These are phyloP conservation scores for Vachellia collinsii DNA, from an alignment of 306 rosid species.

Conservation along the genomic window DNA sequence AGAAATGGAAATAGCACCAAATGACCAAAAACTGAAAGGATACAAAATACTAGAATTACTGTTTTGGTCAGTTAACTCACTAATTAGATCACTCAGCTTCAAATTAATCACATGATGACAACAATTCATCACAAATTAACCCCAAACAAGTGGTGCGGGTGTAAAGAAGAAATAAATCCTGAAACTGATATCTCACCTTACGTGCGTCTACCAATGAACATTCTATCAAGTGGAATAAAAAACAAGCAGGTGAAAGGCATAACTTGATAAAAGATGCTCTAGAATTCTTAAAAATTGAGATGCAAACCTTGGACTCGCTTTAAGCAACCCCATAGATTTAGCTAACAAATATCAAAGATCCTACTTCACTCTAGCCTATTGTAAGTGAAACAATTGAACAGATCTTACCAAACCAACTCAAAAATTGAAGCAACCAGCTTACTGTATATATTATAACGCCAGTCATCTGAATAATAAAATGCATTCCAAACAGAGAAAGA, in stretches of 20 bases:
- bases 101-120: too few relatives aligned
- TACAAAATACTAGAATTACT: too few relatives aligned
- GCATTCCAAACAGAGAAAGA: not conserved
- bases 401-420: not conserved
- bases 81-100: not conserved
- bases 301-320: not conserved
- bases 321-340: not conserved
- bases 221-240: not conserved
- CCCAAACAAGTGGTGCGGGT: too few relatives aligned
- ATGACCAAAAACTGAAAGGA: too few relatives aligned
- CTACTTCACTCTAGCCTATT: not conserved
- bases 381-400: not conserved
- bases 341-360: not conserved
- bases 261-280: not conserved
- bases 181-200: not conserved
- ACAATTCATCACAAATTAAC: not conserved
- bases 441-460: too few relatives aligned
- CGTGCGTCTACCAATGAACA: not conserved
- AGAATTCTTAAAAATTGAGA: not conserved
- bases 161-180: not conserved
- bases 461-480: too few relatives aligned
- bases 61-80: too few relatives aligned
- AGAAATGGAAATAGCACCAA: too few relatives aligned
- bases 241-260: constrained; percentile 5
- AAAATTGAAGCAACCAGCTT: not conserved